A percentile compares a stretch with the other conserved stretches of the same genome.
Conservation (phyloP, 768 basidiomycete genomes). For the Suillus tomentosus region DNA sequence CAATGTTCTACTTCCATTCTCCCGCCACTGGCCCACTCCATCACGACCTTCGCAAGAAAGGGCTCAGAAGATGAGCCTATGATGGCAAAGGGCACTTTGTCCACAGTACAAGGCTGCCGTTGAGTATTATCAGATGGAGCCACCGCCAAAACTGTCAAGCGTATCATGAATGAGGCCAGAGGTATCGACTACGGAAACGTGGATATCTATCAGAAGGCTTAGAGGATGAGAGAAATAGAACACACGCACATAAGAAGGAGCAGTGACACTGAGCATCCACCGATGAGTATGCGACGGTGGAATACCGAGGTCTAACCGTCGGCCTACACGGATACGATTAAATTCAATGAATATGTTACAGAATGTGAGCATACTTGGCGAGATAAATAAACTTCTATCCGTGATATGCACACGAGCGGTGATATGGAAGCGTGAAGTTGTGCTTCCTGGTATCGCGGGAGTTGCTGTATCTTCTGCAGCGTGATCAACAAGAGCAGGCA, state of each 20-base stretch:
- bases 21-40: constrained; percentile 43
- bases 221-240: constrained; percentile 5
- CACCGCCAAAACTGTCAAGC: constrained; percentile 41
- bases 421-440: constrained; percentile 47
- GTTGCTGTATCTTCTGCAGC: not conserved
- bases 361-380: constrained; percentile 34
- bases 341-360: not conserved
- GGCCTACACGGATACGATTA: constrained; percentile 29
- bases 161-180: constrained; percentile 35
- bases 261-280: constrained; percentile 47
- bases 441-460: constrained; percentile 19
- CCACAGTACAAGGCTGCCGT: constrained; percentile 32
- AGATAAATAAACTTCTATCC: constrained; percentile 48
- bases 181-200: constrained; percentile 26
- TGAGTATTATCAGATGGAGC: constrained; percentile 16
- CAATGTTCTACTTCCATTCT: constrained; percentile 54
- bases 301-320: constrained; percentile 27
- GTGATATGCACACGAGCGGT: constrained; percentile 42
- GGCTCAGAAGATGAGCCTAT: constrained; percentile 45
- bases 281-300: constrained; percentile 39
- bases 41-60: constrained; percentile 44
- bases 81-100: constrained; percentile 42
- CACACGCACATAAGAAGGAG: constrained; percentile 49
- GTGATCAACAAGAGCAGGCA: constrained; percentile 21
- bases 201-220: not conserved